phyloP scores from a whole-genome alignment of 306 rosid species.

The Ceratonia siliqua region DNA sequence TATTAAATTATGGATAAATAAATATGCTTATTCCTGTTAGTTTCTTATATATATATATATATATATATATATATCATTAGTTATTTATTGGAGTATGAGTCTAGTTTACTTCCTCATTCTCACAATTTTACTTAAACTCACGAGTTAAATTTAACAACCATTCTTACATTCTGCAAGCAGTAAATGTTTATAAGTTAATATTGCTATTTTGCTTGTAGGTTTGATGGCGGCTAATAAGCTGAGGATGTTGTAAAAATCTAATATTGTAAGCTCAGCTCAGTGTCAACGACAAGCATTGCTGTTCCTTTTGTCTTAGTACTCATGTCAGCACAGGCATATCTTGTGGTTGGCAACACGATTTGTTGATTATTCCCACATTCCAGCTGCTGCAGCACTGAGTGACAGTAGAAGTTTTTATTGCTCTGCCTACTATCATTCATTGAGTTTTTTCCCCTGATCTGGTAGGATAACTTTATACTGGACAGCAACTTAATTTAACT shows the following conservation, averaged over 20 bases:
- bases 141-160: neutral
- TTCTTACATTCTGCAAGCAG: neutral
- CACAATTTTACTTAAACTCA: neutral
- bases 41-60: too few relatives aligned
- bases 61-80: too few relatives aligned
- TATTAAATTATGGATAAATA: too few relatives aligned
- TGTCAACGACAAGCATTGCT: conserved; percentile 21
- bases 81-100: too few relatives aligned
- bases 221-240: conserved; percentile 7
- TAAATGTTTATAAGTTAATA: conserved; percentile 11
- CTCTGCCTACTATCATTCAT: conserved; percentile 18
- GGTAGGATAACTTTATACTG: conserved; percentile 20
- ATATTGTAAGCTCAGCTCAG: conserved; percentile 10
- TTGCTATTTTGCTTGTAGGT: conserved; percentile 8
- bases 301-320: neutral
- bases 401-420: conserved; percentile 14
- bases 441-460: conserved; percentile 30
- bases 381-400: neutral
- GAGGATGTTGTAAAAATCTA: conserved; percentile 10
- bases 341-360: conserved; percentile 11
- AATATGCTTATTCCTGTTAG: too few relatives aligned
- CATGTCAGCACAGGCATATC: conserved; percentile 20
- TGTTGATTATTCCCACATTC: conserved; percentile 10
- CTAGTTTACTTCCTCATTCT: too few relatives aligned
- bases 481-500: conserved; percentile 21